Conservation (phyloP, 805 yeast species). For the Zygotorulaspora chibaensis region DNA sequence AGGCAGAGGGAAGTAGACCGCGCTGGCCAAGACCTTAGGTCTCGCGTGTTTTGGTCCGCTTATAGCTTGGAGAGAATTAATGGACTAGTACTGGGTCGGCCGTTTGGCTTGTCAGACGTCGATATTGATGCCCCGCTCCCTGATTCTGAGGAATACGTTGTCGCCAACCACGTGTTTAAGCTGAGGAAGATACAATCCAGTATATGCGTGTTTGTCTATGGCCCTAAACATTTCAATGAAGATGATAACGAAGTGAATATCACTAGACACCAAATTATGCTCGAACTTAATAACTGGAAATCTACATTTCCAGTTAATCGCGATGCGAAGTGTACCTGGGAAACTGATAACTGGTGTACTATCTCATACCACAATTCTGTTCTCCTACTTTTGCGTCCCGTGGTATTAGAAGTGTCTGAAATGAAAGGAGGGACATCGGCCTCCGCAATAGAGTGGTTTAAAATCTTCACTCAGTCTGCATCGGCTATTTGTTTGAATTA, state of each 20-base stretch:
- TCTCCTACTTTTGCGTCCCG: constrained; percentile 32
- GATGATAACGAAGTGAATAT: constrained; percentile 25
- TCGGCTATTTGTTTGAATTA: constrained; percentile 32
- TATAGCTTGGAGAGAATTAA: constrained; percentile 37
- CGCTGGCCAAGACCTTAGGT: constrained; percentile 20
- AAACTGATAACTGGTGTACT: constrained; percentile 34
- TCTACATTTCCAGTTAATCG: constrained; percentile 29
- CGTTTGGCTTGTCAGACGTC: constrained; percentile 36
- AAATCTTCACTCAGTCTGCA: constrained; percentile 33
- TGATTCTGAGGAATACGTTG: constrained; percentile 19
- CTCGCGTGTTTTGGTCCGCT: constrained; percentile 37
- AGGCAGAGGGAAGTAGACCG: constrained; percentile 3
- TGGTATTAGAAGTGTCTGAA: constrained; percentile 23
- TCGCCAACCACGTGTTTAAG: constrained; percentile 34
- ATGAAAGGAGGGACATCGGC: constrained; percentile 17
- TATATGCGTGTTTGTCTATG: constrained; percentile 35
- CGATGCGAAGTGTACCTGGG: constrained; percentile 29
- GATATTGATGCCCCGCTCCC: constrained; percentile 35
- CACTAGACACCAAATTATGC: constrained; percentile 30
- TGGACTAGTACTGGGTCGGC: constrained; percentile 36
- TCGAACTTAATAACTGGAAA: constrained; percentile 36
- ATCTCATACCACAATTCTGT: constrained; percentile 37
- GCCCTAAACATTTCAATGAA: constrained; percentile 23
- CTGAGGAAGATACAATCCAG: constrained; percentile 35
- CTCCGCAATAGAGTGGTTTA: constrained; percentile 33